A percentile compares a stretch with the other conserved stretches of the same genome.
Evolutionary conservation across 2,329 filamentous ascomycete species (phyloP).

Genomic region (Aurifilum marmelostoma): DNA sequence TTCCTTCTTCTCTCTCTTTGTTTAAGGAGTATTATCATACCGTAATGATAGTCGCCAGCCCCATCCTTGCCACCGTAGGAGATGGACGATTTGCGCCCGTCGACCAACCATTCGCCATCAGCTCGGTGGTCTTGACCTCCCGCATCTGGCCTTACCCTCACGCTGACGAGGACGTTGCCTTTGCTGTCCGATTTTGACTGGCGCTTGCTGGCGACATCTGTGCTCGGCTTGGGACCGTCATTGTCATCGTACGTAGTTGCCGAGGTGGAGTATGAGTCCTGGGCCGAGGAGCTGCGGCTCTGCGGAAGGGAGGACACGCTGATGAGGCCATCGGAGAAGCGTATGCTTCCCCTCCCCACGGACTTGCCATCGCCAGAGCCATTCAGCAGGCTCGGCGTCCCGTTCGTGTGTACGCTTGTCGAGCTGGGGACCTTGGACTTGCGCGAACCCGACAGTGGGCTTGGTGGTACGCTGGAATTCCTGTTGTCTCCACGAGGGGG

Average conservation of each 20-base stretch:
- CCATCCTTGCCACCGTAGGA: slow-evolving; percentile 86
- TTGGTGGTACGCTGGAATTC: slow-evolving; percentile 63
- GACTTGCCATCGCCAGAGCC: slow-evolving; percentile 78
- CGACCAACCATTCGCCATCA: slow-evolving; percentile 90
- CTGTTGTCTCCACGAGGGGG: slow-evolving; percentile 72
- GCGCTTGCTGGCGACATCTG: slow-evolving; percentile 47
- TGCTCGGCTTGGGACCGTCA: slow-evolving; percentile 40
- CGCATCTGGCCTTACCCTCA: slow-evolving; percentile 85
- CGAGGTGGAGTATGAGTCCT: slow-evolving; percentile 89
- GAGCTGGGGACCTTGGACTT: slow-evolving; percentile 62
- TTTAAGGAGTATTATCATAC: no score
- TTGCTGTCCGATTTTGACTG: slow-evolving; percentile 71
- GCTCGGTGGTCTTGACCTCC: slow-evolving; percentile 63
- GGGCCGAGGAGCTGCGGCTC: slow-evolving; percentile 88
- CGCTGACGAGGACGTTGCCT: slow-evolving; percentile 94
- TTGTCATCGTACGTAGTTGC: slow-evolving; percentile 90
- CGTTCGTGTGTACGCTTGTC: slow-evolving; percentile 53
- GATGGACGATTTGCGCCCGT: slow-evolving; percentile 79
- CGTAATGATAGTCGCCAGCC: slow-evolving; percentile 83
- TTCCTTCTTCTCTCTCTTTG: no score
- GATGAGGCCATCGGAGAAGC: slow-evolving; percentile 74
- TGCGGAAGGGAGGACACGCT: slow-evolving; percentile 82
- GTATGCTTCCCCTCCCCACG: slow-evolving; percentile 62
- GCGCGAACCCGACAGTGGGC: slow-evolving; percentile 57
- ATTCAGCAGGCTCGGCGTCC: slow-evolving; percentile 76